Base-by-base conservation (phyloP, 306 rosid genomes). In the Cercis canadensis region DNA sequence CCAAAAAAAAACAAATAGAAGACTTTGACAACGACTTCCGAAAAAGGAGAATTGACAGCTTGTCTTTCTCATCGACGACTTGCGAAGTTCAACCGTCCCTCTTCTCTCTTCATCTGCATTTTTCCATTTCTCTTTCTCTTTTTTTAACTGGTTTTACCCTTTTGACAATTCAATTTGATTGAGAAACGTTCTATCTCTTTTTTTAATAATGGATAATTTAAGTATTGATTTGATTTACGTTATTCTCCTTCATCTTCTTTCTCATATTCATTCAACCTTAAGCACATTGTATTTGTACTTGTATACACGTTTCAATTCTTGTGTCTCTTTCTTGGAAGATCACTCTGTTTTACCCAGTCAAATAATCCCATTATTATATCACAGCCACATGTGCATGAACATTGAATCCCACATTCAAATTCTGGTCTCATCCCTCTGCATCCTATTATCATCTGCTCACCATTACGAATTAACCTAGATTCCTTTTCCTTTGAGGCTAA, bases 261-360 rank as follows among this genome's bases (percentile, higher is more conserved):
- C 56, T 6, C 9, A 10, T 43, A 13, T 18, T 17, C 11, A 6
- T 9, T 47, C 18, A 16, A 15, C 7, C 36, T 37, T 47, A 21
- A 1, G 14, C 57, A 11, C 16, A 34, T 24, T 24, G 29, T 24
- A 1, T 24, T 8, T 60, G 14, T 5, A 50, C 13, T 11, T 15
- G 16, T 24, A 6, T 52, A 46, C 5, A 14, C 16, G 8, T 19
- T 67, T 46, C 24, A 47, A 59, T 5, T n/a, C n/a, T 13, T 4
- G 9, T 65, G 3, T 14, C 31, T 11, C 2, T 54, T 24, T 6
- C 14, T 70, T 40, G 13, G 19, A 21, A 54, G 19, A 57, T 14
- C 32, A 46, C 75, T 65, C 56, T 53, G 24, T 50, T 74, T 78
- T 68, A 70, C 75, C 50, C 57, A 3, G 61, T 78, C 83, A 65